phyloP scores from a whole-genome alignment of 257 asterid species.

The Solanum corneliomulleri region DNA sequence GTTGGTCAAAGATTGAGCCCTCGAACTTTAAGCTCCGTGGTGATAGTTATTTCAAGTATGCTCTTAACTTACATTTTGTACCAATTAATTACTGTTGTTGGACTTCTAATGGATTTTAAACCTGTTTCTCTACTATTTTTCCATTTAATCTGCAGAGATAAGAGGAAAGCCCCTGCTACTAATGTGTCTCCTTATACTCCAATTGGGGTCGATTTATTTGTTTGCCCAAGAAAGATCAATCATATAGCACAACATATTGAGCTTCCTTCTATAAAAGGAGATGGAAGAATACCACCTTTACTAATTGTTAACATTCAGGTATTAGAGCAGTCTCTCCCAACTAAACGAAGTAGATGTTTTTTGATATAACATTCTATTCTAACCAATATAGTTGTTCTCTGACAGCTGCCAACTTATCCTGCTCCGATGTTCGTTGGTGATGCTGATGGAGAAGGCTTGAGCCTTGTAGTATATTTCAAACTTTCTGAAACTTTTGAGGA shows the following conservation, averaged over 20 bases:
- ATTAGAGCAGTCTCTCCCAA: background rate
- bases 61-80: background rate
- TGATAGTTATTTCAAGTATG: constrained; percentile 64
- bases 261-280: constrained; percentile 41
- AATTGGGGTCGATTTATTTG: constrained; percentile 59
- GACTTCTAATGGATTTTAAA: background rate
- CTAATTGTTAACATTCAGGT: constrained; percentile 76
- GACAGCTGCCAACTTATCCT: constrained; percentile 62
- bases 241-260: constrained; percentile 72
- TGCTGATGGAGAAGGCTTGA: constrained; percentile 68
- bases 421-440: constrained; percentile 70
- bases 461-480: constrained; percentile 56
- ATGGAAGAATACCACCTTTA: constrained; percentile 39
- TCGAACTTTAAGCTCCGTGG: constrained; percentile 74
- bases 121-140: background rate
- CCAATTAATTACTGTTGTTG: background rate
- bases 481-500: constrained; percentile 48
- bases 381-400: background rate
- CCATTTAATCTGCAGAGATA: constrained; percentile 39
- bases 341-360: background rate
- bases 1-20: constrained; percentile 66
- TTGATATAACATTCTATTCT: no score
- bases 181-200: constrained; percentile 49
- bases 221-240: constrained; percentile 44
- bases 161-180: constrained; percentile 59